Conservation (phyloP, 225 moss, liverwort and hornwort genomes). For the Lunularia cruciata region DNA sequence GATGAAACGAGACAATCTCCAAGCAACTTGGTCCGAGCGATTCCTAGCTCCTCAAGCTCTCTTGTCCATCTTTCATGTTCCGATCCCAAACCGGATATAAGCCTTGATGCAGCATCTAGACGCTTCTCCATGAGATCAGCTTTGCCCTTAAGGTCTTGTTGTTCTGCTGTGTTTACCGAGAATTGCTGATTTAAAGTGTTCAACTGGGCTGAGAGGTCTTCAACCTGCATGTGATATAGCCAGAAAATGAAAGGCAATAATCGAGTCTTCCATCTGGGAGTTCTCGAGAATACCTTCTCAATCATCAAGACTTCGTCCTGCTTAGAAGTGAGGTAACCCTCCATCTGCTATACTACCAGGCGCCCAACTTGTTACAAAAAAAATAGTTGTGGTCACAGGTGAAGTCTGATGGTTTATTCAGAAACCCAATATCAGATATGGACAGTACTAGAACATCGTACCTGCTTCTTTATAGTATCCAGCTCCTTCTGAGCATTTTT, state of each 20-base stretch:
- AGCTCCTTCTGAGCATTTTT: slow-evolving; percentile 59
- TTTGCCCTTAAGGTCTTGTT: slow-evolving; percentile 67
- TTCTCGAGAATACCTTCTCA: no score
- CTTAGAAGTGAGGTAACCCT: no score
- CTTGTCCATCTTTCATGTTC: slow-evolving; percentile 80
- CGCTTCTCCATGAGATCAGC: slow-evolving; percentile 87
- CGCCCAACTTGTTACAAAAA: no score
- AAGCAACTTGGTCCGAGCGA: slow-evolving; percentile 62
- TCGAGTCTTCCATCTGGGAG: no score
- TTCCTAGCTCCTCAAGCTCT: slow-evolving; percentile 68
- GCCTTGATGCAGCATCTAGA: slow-evolving; percentile 72
- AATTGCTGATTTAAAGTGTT: slow-evolving; percentile 57
- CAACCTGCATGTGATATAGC: slow-evolving; percentile 38
- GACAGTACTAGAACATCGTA: no score
- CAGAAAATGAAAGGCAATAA: no score
- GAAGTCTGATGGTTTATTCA: no score
- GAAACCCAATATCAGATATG: no score
- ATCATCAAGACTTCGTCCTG: no score
- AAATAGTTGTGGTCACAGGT: no score
- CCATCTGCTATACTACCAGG: no score
- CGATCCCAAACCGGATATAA: slow-evolving; percentile 76
- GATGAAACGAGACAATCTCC: slow-evolving; percentile 87
- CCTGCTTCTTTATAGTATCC: slow-evolving; percentile 68
- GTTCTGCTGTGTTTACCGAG: slow-evolving; percentile 63
- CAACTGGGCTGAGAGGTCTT: slow-evolving; percentile 62